Evolutionary conservation across 1,284 basidiomycete genomes (phyloP), one percentile per base, ranked within the genome.

Genomic region (Cystobasidium slooffiae): DNA sequence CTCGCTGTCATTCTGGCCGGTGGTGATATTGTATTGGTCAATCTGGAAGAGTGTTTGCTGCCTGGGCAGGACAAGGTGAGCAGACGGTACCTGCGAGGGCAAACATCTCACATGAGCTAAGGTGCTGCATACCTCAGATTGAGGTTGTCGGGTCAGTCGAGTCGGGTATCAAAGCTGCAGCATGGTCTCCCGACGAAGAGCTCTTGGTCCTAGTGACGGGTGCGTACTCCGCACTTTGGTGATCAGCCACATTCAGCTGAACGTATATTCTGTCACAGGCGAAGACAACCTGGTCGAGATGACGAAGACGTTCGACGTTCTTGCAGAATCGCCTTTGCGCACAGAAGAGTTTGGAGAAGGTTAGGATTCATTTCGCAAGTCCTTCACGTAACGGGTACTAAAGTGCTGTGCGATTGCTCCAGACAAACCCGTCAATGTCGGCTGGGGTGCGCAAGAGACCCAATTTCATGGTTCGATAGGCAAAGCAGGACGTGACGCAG

Each of bases 391-490:
- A 4, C 43, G 22, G 14, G 39, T 22, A 10, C 20, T 14, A 1
- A 18, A 56, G 7, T 16, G 20, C 16, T 24, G 46, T 41, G 8
- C 20, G 55, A 31, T 31, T 61, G 1, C 41, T 24, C 22, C 78
- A 93, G 94, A 94, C 81, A 88, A 89, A 51, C 93, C 92, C 6
- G 93, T 97, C 79, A 93, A 95, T 78, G 92, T 98, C 69, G 97
- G 97, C 9, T 99, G 97, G 97, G 97, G 97, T 41, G 93, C 92
- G 4, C 97, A 96, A 80, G 87, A 91, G 79, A 99, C 97, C 0
- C 97, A 99, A 81, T 99, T 99, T 81, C 95, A 98, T 79, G 97
- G 97, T 14, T 95, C 94, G 0, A 86, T 94, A 4, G 97, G 97
- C 41, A 99, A 98, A 82, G 85, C 88, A 9, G 92, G 92, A 4